A percentile compares a stretch with the other conserved stretches of the same genome.
Evolutionary conservation across 176 grass and related monocot species (phyloP).

Genomic region (Saccharum officinarum): DNA sequence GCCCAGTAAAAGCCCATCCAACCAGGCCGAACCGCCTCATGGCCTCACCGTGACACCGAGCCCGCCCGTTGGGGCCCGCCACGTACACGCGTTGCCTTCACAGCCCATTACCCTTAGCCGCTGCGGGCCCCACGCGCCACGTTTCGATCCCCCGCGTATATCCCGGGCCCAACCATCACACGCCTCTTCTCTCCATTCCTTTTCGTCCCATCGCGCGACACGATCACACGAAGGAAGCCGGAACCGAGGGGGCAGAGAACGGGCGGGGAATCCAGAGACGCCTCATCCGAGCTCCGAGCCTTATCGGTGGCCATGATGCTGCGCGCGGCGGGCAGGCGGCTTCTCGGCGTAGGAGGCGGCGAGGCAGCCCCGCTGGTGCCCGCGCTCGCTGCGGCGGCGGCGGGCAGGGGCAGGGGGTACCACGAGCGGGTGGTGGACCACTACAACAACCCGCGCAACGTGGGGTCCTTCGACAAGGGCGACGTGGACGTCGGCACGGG

Average conservation of each 20-base stretch:
- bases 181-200: neutral
- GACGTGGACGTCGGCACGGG: slow-evolving; percentile 74
- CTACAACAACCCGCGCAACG: slow-evolving; percentile 93
- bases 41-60: too few species aligned
- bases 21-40: neutral
- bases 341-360: neutral
- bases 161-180: neutral
- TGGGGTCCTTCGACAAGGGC: slow-evolving; percentile 88
- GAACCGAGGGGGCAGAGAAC: neutral
- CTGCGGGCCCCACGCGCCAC: neutral
- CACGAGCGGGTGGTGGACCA: slow-evolving; percentile 95
- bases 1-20: neutral
- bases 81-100: neutral
- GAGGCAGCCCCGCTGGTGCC: neutral
- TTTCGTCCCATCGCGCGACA: neutral
- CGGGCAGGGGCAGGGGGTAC: slow-evolving; percentile 49
- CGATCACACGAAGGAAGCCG: neutral
- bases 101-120: neutral
- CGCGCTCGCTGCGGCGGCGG: neutral
- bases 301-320: slow-evolving; percentile 34
- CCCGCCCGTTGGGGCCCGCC: neutral
- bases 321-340: slow-evolving; percentile 20
- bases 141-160: neutral
- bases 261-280: slow-evolving; percentile 21
- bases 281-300: neutral